A percentile compares a stretch with the other conserved stretches of the same genome.
Conservation (phyloP, 345 rosid genomes). For the Brassica nigra region DNA sequence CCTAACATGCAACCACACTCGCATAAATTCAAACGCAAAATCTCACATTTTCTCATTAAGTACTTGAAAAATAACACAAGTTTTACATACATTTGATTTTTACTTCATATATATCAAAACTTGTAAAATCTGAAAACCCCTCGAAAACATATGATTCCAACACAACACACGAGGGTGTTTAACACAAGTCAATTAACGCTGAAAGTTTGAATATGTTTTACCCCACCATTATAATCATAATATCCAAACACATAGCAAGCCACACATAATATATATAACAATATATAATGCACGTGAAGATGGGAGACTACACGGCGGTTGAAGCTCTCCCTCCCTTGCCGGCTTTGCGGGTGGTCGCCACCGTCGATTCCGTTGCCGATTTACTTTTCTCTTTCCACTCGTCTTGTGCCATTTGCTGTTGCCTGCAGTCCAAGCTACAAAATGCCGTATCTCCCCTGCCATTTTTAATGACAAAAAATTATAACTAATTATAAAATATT, state of each 20-base stretch:
- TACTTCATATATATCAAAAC: constrained; percentile 18
- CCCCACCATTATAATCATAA: constrained; percentile 35
- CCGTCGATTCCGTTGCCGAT: constrained; percentile 42
- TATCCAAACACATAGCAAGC: constrained; percentile 25
- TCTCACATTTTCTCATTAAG: neutral
- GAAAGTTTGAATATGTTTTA: constrained; percentile 27
- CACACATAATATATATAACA: constrained; percentile 24
- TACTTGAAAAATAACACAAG: neutral
- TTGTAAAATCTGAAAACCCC: constrained; percentile 13
- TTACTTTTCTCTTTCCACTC: constrained; percentile 71
- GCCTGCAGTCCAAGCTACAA: constrained; percentile 90
- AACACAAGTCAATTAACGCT: constrained; percentile 21
- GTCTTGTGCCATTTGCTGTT: constrained; percentile 76
- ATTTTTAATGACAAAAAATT: neutral
- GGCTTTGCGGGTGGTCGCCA: constrained; percentile 22
- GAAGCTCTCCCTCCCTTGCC: constrained; percentile 40
- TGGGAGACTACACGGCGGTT: constrained; percentile 32
- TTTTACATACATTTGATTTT: constrained; percentile 24
- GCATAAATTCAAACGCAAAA: constrained; percentile 3
- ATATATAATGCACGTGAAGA: neutral
- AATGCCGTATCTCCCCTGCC: constrained; percentile 88
- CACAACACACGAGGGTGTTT: constrained; percentile 25
- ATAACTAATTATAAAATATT: neutral
- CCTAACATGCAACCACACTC: constrained; percentile 14
- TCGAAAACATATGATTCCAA: constrained; percentile 21